Base-by-base conservation (phyloP, 2,329 filamentous ascomycete genomes). In the Diatrype stigma region DNA sequence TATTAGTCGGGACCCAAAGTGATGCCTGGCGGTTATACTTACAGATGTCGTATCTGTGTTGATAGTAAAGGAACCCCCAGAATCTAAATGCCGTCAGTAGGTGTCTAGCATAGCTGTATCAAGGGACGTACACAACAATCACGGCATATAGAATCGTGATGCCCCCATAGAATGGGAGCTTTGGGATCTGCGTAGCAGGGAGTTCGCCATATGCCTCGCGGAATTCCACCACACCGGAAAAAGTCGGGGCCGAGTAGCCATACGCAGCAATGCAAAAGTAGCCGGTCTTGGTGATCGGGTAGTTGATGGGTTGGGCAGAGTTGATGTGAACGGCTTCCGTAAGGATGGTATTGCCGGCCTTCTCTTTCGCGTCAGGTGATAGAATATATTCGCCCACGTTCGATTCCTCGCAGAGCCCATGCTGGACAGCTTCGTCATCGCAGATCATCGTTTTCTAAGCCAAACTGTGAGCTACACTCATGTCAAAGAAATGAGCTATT, bases 141-240 rank as follows among this genome's bases (percentile, higher is more conserved):
- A 97, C 80, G 46, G 91, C 91, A 70, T 99, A 99, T 30, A 96
- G 83, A 56, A 99, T 92, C 1, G 92, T 93, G 60, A 97, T 85
- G 51, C 88, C 93, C 45, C 93, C 94, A 65, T 99, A 99, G 69
- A 99, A 99, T 2, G 94, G 93, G 52, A 99, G 78, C 70, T 99
- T 99, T 19, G 95, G 88, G 58, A 99, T 96, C 69, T 99, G 93
- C 2, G 91, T 91, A 7, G 91, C 94, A 5, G 92, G 89, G 50
- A 99, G 85, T 75, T 99, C 93, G 66, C 94, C 94, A 66, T 95
- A 99, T 2, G 94, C 89, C 70, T 99, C 97, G 55, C 92, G 85
- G 70, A 97, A 99, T 63, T 94, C 92, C 42, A 94, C 86, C 14
- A 94, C 81, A 7, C 87, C 92, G 45, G 78, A 81, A 66, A 95